Evolutionary conservation across 805 yeast genomes (phyloP).

Genomic region (Starmerella khaoyaiensis): DNA sequence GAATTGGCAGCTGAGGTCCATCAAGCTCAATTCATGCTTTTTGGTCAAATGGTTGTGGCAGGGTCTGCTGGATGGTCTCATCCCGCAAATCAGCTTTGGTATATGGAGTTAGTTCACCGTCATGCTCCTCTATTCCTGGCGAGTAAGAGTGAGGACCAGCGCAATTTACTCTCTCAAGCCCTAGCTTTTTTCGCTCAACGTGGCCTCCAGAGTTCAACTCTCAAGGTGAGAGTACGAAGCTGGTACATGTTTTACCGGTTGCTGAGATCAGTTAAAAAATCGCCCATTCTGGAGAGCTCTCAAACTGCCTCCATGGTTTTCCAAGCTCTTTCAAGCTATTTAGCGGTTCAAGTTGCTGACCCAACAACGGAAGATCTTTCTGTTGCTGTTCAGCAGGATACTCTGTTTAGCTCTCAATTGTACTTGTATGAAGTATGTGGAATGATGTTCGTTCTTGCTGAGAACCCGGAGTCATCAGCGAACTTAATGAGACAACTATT

Average conservation of each 20-base stretch:
- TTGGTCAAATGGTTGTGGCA: conserved; percentile 25
- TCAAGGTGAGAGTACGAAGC: conserved; percentile 65
- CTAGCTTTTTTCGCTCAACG: conserved; percentile 68
- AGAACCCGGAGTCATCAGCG: conserved; percentile 26
- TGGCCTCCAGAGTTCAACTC: conserved; percentile 65
- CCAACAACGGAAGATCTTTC: conserved; percentile 24
- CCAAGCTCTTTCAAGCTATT: conserved; percentile 45
- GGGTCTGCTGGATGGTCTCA: conserved; percentile 30
- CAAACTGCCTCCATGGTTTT: conserved; percentile 43
- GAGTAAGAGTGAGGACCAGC: conserved; percentile 26
- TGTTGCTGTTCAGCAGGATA: conserved; percentile 30
- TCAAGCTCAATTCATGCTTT: conserved; percentile 28
- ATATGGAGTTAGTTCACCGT: conserved; percentile 74
- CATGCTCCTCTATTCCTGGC: conserved; percentile 48
- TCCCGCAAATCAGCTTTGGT: conserved; percentile 67
- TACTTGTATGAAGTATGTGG: conserved; percentile 82
- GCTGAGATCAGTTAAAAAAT: conserved; percentile 55
- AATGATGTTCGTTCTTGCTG: conserved; percentile 47
- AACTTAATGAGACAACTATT: conserved; percentile 17
- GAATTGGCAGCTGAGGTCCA: conserved; percentile 7
- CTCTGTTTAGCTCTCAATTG: conserved; percentile 62
- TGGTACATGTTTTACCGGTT: conserved; percentile 86
- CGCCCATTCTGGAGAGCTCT: conserved; percentile 34
- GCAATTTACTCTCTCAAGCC: conserved; percentile 39
- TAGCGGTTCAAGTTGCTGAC: conserved; percentile 48